A percentile compares a stretch with the other conserved stretches of the same genome.
Evolutionary conservation across 345 rosid species (phyloP).

Genomic region (Ceriops tagal): DNA sequence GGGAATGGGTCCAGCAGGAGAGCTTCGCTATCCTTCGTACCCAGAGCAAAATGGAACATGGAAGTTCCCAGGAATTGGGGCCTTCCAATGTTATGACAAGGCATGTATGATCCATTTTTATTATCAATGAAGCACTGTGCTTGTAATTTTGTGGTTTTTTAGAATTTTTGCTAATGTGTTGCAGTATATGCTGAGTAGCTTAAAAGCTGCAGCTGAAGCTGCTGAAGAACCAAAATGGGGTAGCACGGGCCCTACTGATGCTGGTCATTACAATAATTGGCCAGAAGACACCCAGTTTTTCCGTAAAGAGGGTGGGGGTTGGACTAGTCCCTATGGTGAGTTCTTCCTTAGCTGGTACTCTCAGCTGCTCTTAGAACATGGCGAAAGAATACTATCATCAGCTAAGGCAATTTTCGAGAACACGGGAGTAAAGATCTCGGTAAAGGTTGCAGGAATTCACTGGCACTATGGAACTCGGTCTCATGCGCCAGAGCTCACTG

Average conservation of each 20-base stretch:
- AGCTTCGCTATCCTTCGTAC: slow-evolving; percentile 87
- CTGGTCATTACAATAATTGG: slow-evolving; percentile 93
- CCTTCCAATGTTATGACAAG: slow-evolving; percentile 96
- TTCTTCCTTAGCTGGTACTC: slow-evolving; percentile 96
- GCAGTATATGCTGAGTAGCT: slow-evolving; percentile 79
- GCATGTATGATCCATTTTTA: slow-evolving; percentile 24
- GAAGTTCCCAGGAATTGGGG: slow-evolving; percentile 97
- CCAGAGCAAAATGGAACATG: slow-evolving; percentile 84
- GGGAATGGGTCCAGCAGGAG: slow-evolving; percentile 99
- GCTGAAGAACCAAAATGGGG: slow-evolving; percentile 96
- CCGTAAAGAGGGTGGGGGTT: slow-evolving; percentile 77
- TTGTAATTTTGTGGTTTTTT: background rate
- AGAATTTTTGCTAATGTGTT: slow-evolving; percentile 7
- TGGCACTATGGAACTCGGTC: slow-evolving; percentile 97
- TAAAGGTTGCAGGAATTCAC: slow-evolving; percentile 90
- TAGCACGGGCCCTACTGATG: slow-evolving; percentile 89
- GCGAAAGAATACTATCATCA: slow-evolving; percentile 67
- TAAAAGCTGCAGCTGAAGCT: slow-evolving; percentile 86
- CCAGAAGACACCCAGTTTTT: slow-evolving; percentile 92
- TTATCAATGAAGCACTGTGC: background rate
- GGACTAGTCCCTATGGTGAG: slow-evolving; percentile 74
- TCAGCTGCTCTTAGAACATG: slow-evolving; percentile 76
- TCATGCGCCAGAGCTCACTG: slow-evolving; percentile 97
- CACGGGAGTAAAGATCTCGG: slow-evolving; percentile 64
- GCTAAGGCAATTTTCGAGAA: slow-evolving; percentile 52